These are phyloP conservation scores for Chlorella sp. DNA, from an alignment of 139 green algal species.

Conservation along the genomic window DNA sequence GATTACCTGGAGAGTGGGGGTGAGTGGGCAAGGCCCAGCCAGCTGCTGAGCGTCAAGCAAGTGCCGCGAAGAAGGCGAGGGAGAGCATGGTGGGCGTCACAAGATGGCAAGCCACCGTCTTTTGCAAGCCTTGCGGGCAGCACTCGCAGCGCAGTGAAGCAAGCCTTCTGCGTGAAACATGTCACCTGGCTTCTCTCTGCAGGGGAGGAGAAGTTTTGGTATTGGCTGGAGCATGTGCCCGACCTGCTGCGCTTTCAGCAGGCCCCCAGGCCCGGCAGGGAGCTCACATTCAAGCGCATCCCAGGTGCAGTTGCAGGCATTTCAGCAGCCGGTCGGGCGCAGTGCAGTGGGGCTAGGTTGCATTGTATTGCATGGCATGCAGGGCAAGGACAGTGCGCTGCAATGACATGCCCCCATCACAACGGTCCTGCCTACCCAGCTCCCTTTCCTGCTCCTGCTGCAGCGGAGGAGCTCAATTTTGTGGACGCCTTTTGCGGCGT, in stretches of 20 bases:
- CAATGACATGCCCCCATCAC: no score
- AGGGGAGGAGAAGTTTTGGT: slow-evolving; percentile 4
- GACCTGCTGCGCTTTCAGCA: slow-evolving; percentile 15
- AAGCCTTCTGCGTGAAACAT: no score
- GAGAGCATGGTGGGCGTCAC: no score
- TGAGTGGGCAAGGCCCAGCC: background rate
- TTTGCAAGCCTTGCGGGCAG: no score
- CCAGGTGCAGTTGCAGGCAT: background rate
- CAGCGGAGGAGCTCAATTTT: background rate
- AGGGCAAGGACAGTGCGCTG: no score
- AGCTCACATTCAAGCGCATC: background rate
- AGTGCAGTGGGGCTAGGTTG: background rate
- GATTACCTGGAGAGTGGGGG: background rate
- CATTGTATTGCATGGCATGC: no score
- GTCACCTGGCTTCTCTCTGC: background rate
- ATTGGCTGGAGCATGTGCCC: background rate
- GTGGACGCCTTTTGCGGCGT: slow-evolving; percentile 1
- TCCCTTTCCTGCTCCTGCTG: no score
- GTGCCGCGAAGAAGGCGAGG: no score
- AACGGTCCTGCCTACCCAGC: no score
- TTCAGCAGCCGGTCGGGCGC: background rate
- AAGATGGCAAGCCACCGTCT: no score
- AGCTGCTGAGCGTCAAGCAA: no score
- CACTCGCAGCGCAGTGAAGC: no score
- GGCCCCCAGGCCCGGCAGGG: background rate